Evolutionary conservation across 2,329 filamentous ascomycete species (phyloP).

Genomic region (Ilyonectria sp.): DNA sequence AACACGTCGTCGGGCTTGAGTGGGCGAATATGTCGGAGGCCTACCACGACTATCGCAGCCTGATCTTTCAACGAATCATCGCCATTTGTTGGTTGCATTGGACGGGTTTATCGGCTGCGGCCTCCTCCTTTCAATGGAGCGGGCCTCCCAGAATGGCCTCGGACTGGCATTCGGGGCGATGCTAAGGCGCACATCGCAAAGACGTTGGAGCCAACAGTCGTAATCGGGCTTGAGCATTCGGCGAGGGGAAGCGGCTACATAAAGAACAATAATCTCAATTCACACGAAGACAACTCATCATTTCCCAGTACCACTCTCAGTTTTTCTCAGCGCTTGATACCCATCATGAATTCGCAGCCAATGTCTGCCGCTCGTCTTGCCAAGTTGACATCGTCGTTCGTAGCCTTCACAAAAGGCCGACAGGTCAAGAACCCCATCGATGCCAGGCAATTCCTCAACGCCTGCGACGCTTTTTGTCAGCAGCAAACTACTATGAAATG

Average conservation of each 20-base stretch:
- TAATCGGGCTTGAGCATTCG: background rate
- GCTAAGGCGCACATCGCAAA: conserved; percentile 13
- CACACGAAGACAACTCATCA: background rate
- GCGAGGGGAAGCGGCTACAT: background rate
- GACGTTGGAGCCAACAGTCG: background rate
- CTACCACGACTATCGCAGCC: conserved; percentile 30
- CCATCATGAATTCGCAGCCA: conserved; percentile 27
- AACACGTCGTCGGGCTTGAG: conserved; percentile 24
- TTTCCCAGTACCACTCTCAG: background rate
- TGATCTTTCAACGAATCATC: conserved; percentile 35
- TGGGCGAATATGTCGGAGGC: conserved; percentile 40
- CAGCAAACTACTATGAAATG: conserved; percentile 39
- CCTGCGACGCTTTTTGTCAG: conserved; percentile 29
- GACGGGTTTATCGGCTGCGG: background rate
- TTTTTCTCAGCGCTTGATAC: background rate
- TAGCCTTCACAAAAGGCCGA: conserved; percentile 35
- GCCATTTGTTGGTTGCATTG: background rate
- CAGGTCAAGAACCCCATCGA: conserved; percentile 32
- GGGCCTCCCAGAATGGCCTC: background rate
- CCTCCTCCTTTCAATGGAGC: background rate
- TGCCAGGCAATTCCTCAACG: conserved; percentile 49
- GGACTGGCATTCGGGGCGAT: conserved; percentile 2
- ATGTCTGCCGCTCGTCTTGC: conserved; percentile 25
- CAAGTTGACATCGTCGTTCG: conserved; percentile 39
- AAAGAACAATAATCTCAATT: background rate